Evolutionary conservation across 805 yeast species (phyloP), one percentile per base, ranked within the genome.

Genomic region (Lipomyces yamadae): DNA sequence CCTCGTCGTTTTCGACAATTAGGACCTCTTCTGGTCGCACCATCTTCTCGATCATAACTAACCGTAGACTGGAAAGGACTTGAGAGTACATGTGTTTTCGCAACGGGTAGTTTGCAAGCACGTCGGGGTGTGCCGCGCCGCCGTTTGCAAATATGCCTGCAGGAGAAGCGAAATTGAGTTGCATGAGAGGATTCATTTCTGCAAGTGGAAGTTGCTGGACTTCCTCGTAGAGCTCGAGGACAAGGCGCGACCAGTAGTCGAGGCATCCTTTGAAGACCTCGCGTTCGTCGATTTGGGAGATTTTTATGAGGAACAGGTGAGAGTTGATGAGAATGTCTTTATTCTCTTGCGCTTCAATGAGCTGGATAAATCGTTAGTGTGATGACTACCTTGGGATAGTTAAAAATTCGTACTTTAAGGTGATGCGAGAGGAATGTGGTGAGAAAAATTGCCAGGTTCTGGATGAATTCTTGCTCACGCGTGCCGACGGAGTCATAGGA

Each of bases 1-100:
- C 99, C 80, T 95, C 99, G 79, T 95, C 99, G 77, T 94, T 94
- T 79, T 95, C 98, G 60, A 93, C 98, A 80, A 95, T 86, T 65
- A 95, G 83, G 63, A 95, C 99, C 80, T 95, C 99, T 79, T 95
- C 99, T 2, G 99, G 99, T 78, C 97, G 88, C 1, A 91, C 99
- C 99, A 95, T 95, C 74, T 90, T 90, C 79, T 93, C 98, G 74
- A 95, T 95, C 76, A 95, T 89, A n/a, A 96, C 97, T 68, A 89
- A 82, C 79, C 99, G 87, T 74, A 95, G 83, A 75, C 88, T 88
- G 3, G 97, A 88, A 72, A 95, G 84, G 55, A 95, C 82, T 33
- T 85, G 85, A n/a, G 86, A 81, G 76, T 95, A 95, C 62, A 85
- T 85, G 79, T 94, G 96, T 76, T 89, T 92, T 78, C 98, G 88